A percentile compares a stretch with the other conserved stretches of the same genome.
Conservation (phyloP, 257 asterid species). For the Catharanthus roseus region DNA sequence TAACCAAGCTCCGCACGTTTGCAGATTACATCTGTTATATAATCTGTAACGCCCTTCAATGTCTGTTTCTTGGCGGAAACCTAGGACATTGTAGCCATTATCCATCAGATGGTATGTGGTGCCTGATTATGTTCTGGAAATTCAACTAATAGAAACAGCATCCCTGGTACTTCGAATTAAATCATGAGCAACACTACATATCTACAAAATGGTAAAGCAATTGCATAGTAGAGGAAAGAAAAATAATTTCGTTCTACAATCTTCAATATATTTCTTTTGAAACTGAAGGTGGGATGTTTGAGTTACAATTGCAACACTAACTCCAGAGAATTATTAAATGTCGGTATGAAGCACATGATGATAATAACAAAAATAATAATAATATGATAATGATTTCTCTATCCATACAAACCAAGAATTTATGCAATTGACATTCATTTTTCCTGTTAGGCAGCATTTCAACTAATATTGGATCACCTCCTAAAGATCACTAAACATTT, state of each 20-base stretch:
- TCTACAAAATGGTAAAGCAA: not conserved
- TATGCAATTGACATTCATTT: not conserved
- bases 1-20: conserved; percentile 85
- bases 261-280: not conserved
- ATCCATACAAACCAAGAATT: not conserved
- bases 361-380: not conserved
- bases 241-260: not conserved
- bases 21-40: conserved; percentile 79
- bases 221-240: not conserved
- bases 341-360: not conserved
- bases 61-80: conserved; percentile 87
- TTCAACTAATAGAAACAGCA: not conserved
- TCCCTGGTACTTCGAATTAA: not conserved
- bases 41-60: conserved; percentile 71
- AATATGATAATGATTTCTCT: not conserved
- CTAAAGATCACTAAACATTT: not conserved
- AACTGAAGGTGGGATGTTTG: not conserved
- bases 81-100: conserved; percentile 28
- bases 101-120: not conserved
- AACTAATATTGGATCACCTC: not conserved
- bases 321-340: not conserved
- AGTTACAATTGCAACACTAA: not conserved
- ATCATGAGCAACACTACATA: not conserved
- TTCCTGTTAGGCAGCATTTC: not conserved
- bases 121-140: not conserved